Evolutionary conservation across 352 stramenopile genomes (phyloP), one percentile per base, ranked within the genome.

Genomic region (Phytophthora rubi): DNA sequence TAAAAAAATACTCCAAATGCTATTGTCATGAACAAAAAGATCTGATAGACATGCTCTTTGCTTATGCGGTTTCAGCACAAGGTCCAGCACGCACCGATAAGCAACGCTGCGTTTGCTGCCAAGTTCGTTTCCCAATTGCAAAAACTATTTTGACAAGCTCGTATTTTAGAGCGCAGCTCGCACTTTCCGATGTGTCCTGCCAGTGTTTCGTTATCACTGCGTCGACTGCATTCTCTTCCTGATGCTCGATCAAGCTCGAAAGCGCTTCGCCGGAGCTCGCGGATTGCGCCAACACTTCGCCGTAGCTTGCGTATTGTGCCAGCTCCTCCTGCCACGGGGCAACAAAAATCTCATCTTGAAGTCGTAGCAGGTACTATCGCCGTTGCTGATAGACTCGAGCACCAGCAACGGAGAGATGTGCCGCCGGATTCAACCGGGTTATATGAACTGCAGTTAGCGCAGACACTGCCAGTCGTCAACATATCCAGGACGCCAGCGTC

Each of bases 371-470:
- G 23, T 9, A 26, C 6, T 39, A 35, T 21, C 39, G 18, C 6
- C 21, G n/a, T 21, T 21, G 15, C 42, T 7, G 7, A n/a, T 7
- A n/a, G n/a, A 21, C 42, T 48, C n/a, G n/a, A 21, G n/a, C 42
- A 6, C 6, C 13, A 48, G 1, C 42, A 9, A 3, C 42, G 21
- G 15, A 21, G n/a, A 48, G 21, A 10, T 10, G 42, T 13, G 8
- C n/a, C 13, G 6, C 16, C 39, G 8, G 55, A 61, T 13, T 21
- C 5, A 21, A 23, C 1, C 9, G 49, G 35, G 26, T 12, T 61
- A 12, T 61, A 61, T 18, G 55, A 61, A 35, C 39, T 61, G 12
- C 39, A 52, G 32, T 39, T 53, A 26, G 55, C 55, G 12, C 35
- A 52, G 21, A 21, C 10, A 39, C 21, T 61, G 23, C 23, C 54